Conservation (phyloP, 177 flowering plant species). For the Vitis hybrid region DNA sequence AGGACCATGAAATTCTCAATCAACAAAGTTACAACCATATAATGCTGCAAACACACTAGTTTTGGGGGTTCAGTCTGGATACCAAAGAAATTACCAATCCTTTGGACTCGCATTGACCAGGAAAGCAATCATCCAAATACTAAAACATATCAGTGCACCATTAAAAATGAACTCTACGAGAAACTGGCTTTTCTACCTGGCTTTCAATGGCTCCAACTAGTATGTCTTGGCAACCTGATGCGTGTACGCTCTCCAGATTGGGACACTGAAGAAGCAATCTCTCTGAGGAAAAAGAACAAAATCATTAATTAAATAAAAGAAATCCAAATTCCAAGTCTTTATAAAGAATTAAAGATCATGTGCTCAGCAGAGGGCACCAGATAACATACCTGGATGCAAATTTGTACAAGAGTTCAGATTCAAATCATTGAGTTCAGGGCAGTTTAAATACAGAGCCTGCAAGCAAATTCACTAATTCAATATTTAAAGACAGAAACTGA, state of each 20-base stretch:
- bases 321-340: neutral
- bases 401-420: constrained; percentile 82
- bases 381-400: constrained; percentile 74
- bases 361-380: neutral
- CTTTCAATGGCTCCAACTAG: constrained; percentile 52
- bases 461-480: constrained; percentile 20
- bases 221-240: constrained; percentile 70
- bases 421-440: constrained; percentile 82
- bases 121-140: no score
- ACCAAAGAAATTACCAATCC: no score
- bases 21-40: no score
- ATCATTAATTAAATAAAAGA: neutral
- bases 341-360: neutral
- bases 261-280: constrained; percentile 86
- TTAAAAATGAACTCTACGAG: no score
- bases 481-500: neutral
- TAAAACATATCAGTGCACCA: no score
- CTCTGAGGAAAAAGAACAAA: constrained; percentile 38
- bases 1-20: no score
- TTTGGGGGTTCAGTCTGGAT: no score
- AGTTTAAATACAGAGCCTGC: constrained; percentile 89
- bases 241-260: constrained; percentile 72
- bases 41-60: no score
- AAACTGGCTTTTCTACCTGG: constrained; percentile 47
- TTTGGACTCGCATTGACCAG: no score